These are phyloP conservation scores for Colletotrichum falcatum DNA, from an alignment of 2,329 filamentous ascomycete genomes.

Conservation along the genomic window DNA sequence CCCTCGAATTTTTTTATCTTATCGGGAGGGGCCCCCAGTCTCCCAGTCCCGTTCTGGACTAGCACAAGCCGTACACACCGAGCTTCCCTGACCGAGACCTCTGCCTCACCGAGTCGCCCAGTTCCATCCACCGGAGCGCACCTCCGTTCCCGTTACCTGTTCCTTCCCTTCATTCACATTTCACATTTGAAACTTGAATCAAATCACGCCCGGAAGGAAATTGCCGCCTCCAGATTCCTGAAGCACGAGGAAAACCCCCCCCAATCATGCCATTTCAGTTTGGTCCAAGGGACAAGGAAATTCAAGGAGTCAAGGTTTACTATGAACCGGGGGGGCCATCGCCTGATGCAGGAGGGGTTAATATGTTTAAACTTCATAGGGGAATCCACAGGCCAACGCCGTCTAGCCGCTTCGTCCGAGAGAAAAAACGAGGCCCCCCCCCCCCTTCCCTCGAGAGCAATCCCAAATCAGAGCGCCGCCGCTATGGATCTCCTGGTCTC, in stretches of 20 bases:
- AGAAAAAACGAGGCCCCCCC: too few relatives aligned
- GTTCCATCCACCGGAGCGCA: not conserved
- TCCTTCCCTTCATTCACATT: not conserved
- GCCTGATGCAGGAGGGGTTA: not conserved
- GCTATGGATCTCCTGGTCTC: constrained; percentile 31
- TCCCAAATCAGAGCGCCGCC: not conserved
- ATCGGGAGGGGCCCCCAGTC: constrained; percentile 7
- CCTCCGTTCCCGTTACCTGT: not conserved
- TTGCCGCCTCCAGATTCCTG: not conserved
- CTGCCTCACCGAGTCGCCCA: not conserved
- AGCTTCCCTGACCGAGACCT: constrained; percentile 3
- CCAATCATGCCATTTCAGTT: not conserved
- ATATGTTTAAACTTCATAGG: not conserved
- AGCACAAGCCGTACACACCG: not conserved
- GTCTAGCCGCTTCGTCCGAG: not conserved
- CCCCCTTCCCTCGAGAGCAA: too few relatives aligned
- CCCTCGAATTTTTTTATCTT: constrained; percentile 42
- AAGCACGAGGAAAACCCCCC: not conserved
- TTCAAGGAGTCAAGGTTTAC: not conserved
- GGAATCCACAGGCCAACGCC: not conserved
- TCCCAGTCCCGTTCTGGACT: not conserved
- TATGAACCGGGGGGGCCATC: not conserved
- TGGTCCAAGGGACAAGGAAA: not conserved
- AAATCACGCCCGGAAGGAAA: not conserved
- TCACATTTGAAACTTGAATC: not conserved